Conservation (phyloP, 345 rosid genomes). For the Boechera stricta region DNA sequence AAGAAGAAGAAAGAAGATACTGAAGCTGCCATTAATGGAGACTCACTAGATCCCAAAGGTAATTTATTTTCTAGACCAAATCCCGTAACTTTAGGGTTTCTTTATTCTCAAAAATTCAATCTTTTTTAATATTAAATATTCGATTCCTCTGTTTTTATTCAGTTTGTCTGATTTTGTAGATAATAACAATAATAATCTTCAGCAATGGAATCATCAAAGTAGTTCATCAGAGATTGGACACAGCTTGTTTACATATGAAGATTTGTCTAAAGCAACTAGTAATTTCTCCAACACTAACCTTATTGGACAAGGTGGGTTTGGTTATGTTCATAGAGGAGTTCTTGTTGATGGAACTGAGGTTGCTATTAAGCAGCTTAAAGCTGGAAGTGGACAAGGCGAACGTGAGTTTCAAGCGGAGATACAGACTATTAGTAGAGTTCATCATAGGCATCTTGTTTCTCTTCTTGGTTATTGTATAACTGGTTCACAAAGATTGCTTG, state of each 20-base stretch:
- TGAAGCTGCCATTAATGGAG: slow-evolving; percentile 30
- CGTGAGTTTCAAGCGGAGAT: slow-evolving; percentile 76
- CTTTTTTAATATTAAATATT: slow-evolving; percentile 10
- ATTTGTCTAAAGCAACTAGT: slow-evolving; percentile 60
- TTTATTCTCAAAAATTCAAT: background rate
- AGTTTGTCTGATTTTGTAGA: background rate
- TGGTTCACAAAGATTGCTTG: slow-evolving; percentile 67
- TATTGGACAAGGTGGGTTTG: slow-evolving; percentile 83
- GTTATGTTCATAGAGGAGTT: slow-evolving; percentile 73
- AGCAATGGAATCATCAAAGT: slow-evolving; percentile 52
- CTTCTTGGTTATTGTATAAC: slow-evolving; percentile 70
- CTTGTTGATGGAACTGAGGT: slow-evolving; percentile 60
- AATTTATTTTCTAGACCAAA: background rate
- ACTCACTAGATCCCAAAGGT: slow-evolving; percentile 21
- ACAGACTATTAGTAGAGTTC: slow-evolving; percentile 63
- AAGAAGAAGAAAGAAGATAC: slow-evolving; percentile 23
- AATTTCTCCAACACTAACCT: slow-evolving; percentile 58
- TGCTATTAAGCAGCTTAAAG: slow-evolving; percentile 76
- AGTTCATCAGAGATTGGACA: slow-evolving; percentile 39
- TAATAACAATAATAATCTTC: slow-evolving; percentile 27
- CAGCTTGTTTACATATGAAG: slow-evolving; percentile 60
- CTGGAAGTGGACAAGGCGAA: slow-evolving; percentile 73
- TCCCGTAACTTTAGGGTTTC: slow-evolving; percentile 35
- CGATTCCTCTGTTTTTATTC: slow-evolving; percentile 35
- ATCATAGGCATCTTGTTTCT: slow-evolving; percentile 76